Evolutionary conservation across 257 asterid species (phyloP), one percentile per base, ranked within the genome.

Genomic region (Solanum chmielewskii): DNA sequence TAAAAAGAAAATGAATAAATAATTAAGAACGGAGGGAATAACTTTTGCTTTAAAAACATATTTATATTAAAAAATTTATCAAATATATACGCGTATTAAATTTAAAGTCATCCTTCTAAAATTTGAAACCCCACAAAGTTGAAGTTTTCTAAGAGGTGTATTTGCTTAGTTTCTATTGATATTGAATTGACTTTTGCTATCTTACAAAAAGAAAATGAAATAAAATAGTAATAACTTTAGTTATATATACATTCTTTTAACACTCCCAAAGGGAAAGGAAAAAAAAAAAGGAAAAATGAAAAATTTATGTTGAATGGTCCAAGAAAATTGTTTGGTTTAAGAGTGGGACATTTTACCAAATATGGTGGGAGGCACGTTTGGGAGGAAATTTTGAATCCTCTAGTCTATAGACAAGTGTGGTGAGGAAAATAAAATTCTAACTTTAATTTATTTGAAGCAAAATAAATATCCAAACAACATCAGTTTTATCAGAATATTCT

Each of bases 281-380:
- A 15, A 41, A 75, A 11, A 21, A 1, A 64, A 15, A 7, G 41
- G 5, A 13, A 12, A 68, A 68, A 68, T 27, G 56, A 6, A 76
- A 76, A 20, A 12, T 9, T 2, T 14, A 45, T 45, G 66, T 11
- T 44, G 66, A 45, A 78, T 27, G 25, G 41, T 74, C 20, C 29
- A 68, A 69, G 42, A 18, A 69, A 9, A 21, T 69, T 16, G 35
- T 35, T 87, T 47, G 86, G 86, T 33, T 62, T 13, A 45, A 81
- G 86, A 81, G 29, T 81, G 23, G 12, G 89, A 87, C 86, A 87
- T 56, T 42, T 49, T 82, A 87, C 75, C 89, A 45, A 45, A 78
- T 78, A 80, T 87, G 45, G 62, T 81, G 89, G 86, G 47, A 87
- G 56, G 62, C 89, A 87, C 85, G 86, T 80, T 29, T 80, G 44